Evolutionary conservation across 108 stramenopile genomes (phyloP).

Genomic region (Conticribra weissflogii): DNA sequence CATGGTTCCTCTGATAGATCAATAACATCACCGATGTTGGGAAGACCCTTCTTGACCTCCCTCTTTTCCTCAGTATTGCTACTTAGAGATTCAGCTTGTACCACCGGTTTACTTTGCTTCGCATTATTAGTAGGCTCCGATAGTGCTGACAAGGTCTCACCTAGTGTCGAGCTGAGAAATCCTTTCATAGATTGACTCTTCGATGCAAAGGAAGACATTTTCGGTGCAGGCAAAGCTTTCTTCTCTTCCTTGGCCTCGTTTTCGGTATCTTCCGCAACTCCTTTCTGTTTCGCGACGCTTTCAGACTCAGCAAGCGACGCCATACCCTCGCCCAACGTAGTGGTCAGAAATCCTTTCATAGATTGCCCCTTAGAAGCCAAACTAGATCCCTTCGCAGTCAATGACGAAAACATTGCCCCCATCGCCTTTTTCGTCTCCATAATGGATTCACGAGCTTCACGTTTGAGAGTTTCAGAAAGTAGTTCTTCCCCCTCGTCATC

Average conservation of each 20-base stretch:
- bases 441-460: conserved; percentile 39
- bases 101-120: background rate
- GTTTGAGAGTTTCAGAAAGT: conserved; percentile 28
- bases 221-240: background rate
- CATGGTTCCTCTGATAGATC: conserved; percentile 83
- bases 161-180: background rate
- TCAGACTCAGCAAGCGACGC: conserved; percentile 19
- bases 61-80: conserved; percentile 26
- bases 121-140: too few relatives aligned
- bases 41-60: conserved; percentile 33
- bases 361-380: conserved; percentile 31
- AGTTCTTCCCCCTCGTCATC: conserved; percentile 44
- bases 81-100: conserved; percentile 8
- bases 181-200: background rate
- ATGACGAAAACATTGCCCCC: conserved; percentile 39
- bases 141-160: background rate
- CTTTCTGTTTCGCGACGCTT: conserved; percentile 4
- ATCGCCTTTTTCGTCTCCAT: conserved; percentile 48
- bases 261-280: conserved; percentile 3
- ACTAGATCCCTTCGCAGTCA: conserved; percentile 27
- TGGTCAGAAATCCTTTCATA: conserved; percentile 34
- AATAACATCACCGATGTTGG: conserved; percentile 84
- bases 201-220: background rate
- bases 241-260: conserved; percentile 4
- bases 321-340: conserved; percentile 32